A percentile compares a stretch with the other conserved stretches of the same genome.
phyloP scores from a whole-genome alignment of 345 rosid genomes.

The Gossypium longicalyx region DNA sequence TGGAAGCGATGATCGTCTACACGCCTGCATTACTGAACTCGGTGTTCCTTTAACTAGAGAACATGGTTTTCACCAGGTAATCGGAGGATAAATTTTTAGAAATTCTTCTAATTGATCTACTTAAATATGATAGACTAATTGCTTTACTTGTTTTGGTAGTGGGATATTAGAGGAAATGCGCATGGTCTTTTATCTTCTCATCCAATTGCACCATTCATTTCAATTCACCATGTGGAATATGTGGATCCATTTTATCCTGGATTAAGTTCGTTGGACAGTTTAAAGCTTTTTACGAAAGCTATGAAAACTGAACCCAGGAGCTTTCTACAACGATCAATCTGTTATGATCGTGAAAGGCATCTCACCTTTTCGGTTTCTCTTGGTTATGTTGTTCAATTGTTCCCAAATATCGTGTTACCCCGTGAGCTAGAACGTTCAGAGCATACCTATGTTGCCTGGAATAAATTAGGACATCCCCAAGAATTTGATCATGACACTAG shows the following conservation, averaged over 20 bases:
- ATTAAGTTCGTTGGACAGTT: constrained; percentile 55
- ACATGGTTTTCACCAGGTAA: constrained; percentile 89
- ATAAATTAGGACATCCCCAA: constrained; percentile 36
- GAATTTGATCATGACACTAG: constrained; percentile 87
- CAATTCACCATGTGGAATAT: constrained; percentile 85
- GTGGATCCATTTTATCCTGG: constrained; percentile 84
- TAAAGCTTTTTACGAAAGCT: constrained; percentile 70
- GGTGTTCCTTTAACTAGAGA: constrained; percentile 85
- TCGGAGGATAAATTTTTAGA: not conserved
- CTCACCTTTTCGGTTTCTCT: constrained; percentile 64
- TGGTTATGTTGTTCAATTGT: constrained; percentile 83
- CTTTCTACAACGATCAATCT: constrained; percentile 80
- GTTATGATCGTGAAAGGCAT: constrained; percentile 52
- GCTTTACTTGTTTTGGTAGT: constrained; percentile 41
- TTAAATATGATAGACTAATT: constrained; percentile 1
- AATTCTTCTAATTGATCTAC: not conserved
- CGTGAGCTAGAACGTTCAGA: constrained; percentile 76
- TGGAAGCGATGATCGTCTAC: constrained; percentile 92
- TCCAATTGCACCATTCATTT: constrained; percentile 79
- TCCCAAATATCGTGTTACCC: constrained; percentile 57
- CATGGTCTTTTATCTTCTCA: constrained; percentile 75
- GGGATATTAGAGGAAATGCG: constrained; percentile 87
- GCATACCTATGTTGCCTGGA: constrained; percentile 82
- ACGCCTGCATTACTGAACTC: constrained; percentile 87
- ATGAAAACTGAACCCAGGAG: constrained; percentile 64